Base-by-base conservation (phyloP, 495 filamentous ascomycete genomes). In the Aspergillus diversus region DNA sequence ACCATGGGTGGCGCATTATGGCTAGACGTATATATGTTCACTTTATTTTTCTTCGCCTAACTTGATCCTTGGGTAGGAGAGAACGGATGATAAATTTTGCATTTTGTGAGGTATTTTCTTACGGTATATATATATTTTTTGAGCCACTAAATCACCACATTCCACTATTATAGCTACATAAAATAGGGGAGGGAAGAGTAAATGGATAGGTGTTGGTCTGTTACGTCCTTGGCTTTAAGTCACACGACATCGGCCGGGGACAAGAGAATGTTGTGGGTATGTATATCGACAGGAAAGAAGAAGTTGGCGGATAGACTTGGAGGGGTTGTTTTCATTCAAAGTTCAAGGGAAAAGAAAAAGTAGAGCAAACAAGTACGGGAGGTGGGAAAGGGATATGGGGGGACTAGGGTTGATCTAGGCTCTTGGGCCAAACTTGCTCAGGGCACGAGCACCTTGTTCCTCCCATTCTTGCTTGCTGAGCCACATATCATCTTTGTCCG, bases 401-500 rank as follows among this genome's bases (percentile, higher is more conserved):
- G 50, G 48, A 37, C 33, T 55, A 50, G 64, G 54, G 49, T 69
- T 70, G 75, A 83, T 77, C 93, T 88, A 42, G 91, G 90, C 39
- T 54, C 59, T 61, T 13, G 59, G 60, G 3, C 95, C 95, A 59
- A 99, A 84, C 81, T 97, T 99, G 76, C 92, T 91, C 71, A 99
- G 79, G 55, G 88, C 88, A 50, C 90, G 83, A n/a, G 89, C 71
- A 16, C 95, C 95, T 76, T 96, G 89, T 80, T 99, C 95, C 70
- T 92, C 82, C 96, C 96, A 99, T 77, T 99, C 96, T 71, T 90
- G 83, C 81, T 97, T 97, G 54, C 89, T 88, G 57, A 99, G 94
- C 95, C 95, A 99, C 95, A 99, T 99, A 73, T 90, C 89, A 70
- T 97, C 91, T 78, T 97, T 97, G 75, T 98, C 93, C 54, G 95